A percentile compares a stretch with the other conserved stretches of the same genome.
These are phyloP conservation scores for Nannochloropsis salina DNA, from an alignment of 108 stramenopile genomes.

Conservation along the genomic window DNA sequence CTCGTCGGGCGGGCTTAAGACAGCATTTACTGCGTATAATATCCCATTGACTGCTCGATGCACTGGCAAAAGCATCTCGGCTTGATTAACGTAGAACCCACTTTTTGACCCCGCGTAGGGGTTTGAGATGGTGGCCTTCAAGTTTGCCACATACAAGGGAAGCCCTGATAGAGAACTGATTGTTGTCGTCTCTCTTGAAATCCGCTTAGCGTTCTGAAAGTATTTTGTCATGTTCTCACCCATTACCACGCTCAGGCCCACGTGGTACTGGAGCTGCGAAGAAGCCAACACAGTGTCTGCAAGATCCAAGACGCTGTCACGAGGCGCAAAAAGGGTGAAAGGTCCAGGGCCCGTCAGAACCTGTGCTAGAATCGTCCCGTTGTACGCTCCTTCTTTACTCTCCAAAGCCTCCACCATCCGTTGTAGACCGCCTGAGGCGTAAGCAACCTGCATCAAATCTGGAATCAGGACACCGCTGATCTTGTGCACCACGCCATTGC, in stretches of 20 bases:
- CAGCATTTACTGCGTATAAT: background rate
- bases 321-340: background rate
- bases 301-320: background rate
- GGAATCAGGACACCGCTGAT: background rate
- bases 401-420: background rate
- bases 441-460: background rate
- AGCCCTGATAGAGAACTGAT: background rate
- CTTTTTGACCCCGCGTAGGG: background rate
- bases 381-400: background rate
- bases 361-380: background rate
- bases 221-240: background rate
- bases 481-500: background rate
- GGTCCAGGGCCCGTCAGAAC: background rate
- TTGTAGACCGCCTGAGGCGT: background rate
- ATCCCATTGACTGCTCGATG: background rate
- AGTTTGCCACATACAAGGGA: background rate
- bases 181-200: background rate
- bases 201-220: background rate
- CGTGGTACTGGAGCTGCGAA: background rate
- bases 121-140: background rate
- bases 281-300: background rate
- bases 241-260: background rate
- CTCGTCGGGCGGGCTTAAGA: background rate
- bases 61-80: background rate
- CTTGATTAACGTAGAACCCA: conserved; percentile 6